Evolutionary conservation across 768 basidiomycete genomes (phyloP), one percentile per base, ranked within the genome.

Genomic region (Lyophyllum shimeji): DNA sequence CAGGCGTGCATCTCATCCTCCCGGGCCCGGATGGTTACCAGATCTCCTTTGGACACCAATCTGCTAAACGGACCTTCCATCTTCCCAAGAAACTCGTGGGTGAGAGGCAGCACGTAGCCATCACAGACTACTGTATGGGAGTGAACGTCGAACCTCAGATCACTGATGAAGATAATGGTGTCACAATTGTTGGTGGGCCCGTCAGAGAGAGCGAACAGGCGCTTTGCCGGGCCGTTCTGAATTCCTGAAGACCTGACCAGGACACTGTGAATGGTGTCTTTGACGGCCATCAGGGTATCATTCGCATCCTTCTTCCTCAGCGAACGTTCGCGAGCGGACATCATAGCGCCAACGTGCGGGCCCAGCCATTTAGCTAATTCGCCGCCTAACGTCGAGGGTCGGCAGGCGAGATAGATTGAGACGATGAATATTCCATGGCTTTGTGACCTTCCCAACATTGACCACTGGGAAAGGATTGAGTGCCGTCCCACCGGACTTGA

Each of bases 101-200:
- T 66, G 25, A 77, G 65, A 0, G 81, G 77, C 2, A 80, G 65
- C 7, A 81, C 71, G 62, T 72, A 83, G 3, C 74, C 76, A 55
- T 85, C 81, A 18, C 71, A 74, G n/a, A 85, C 65, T 2, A 85
- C 47, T 0, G 83, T 82, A 58, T 81, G 76, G 0, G 78, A 75
- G 1, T 71, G 64, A 8, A 80, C 53, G 59, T 86, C 84, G 29
- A 80, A 69, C 4, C 78, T 73, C 42, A 85, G 63, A 24, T 67
- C 64, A 33, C 73, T 71, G 53, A 85, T 60, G 59, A 85, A 76
- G 42, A 86, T 64, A 23, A 83, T 21, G 0, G 78, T 74, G 52
- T 80, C 65, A 43, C 59, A 49, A 1, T 34, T 49, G 18, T 34
- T 21, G 64, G 65, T 0, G 46, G 52, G 29, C 56, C 43, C 61